phyloP scores from a whole-genome alignment of 2,329 filamentous ascomycete genomes.

The Aspergillus novoparasiticus region DNA sequence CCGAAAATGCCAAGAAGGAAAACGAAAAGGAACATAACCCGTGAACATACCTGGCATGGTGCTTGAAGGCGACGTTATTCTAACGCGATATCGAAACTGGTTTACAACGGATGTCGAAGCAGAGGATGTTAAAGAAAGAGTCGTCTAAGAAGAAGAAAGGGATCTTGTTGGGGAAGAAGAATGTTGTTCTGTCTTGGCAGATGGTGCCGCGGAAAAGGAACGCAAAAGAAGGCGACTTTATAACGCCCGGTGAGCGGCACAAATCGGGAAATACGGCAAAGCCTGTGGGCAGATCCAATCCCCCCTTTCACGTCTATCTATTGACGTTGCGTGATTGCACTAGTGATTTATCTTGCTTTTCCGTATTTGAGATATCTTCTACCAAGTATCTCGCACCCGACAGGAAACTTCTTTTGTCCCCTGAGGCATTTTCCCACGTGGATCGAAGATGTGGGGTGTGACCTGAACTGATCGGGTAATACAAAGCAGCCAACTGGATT shows the following conservation, averaged over 20 bases:
- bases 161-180: neutral
- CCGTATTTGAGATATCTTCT: neutral
- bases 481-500: neutral
- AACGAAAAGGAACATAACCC: neutral
- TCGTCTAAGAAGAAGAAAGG: neutral
- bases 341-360: neutral
- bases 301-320: neutral
- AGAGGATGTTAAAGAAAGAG: neutral
- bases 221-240: neutral
- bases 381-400: too few species aligned
- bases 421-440: constrained; percentile 5
- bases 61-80: neutral
- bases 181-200: constrained; percentile 1
- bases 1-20: constrained; percentile 14
- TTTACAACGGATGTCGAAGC: neutral
- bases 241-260: constrained; percentile 2
- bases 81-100: neutral
- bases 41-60: constrained; percentile 9
- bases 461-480: neutral
- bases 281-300: constrained; percentile 1
- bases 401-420: neutral
- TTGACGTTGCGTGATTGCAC: neutral
- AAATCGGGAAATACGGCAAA: constrained; percentile 2
- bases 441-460: neutral
- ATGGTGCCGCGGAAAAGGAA: neutral